Evolutionary conservation across 805 yeast genomes (phyloP).

Genomic region (Saccharomycopsis olivae): DNA sequence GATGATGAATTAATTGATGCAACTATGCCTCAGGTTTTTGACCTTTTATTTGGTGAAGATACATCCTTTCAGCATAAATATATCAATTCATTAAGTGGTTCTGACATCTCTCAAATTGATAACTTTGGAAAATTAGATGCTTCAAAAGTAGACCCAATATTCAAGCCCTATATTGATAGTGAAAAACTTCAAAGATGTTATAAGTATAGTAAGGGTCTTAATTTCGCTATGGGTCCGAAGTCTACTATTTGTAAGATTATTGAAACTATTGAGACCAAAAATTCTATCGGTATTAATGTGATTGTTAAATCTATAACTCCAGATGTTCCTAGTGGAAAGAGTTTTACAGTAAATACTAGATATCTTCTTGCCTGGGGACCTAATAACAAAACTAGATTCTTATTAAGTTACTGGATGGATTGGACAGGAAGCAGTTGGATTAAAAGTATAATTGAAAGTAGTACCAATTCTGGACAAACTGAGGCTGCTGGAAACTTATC

Average conservation of each 20-base stretch:
- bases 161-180: conserved; percentile 27
- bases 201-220: conserved; percentile 63
- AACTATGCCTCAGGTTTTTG: conserved; percentile 69
- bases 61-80: conserved; percentile 32
- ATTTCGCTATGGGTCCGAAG: conserved; percentile 84
- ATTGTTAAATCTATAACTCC: conserved; percentile 68
- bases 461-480: conserved; percentile 71
- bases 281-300: conserved; percentile 48
- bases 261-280: conserved; percentile 49
- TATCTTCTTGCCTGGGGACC: conserved; percentile 69
- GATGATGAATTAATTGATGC: conserved; percentile 44
- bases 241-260: conserved; percentile 59
- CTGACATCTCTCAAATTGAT: conserved; percentile 23
- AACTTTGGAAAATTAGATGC: conserved; percentile 23
- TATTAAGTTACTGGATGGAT: conserved; percentile 62
- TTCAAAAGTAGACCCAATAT: conserved; percentile 24
- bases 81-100: conserved; percentile 28
- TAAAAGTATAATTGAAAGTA: conserved; percentile 78
- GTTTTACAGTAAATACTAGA: conserved; percentile 67
- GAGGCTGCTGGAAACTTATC: conserved; percentile 45
- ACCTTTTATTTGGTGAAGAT: conserved; percentile 57
- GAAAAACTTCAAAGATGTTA: conserved; percentile 40
- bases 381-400: conserved; percentile 46
- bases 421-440: conserved; percentile 95
- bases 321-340: conserved; percentile 86